phyloP scores from a whole-genome alignment of 2,329 filamentous ascomycete genomes.

The Dothistroma septosporum region DNA sequence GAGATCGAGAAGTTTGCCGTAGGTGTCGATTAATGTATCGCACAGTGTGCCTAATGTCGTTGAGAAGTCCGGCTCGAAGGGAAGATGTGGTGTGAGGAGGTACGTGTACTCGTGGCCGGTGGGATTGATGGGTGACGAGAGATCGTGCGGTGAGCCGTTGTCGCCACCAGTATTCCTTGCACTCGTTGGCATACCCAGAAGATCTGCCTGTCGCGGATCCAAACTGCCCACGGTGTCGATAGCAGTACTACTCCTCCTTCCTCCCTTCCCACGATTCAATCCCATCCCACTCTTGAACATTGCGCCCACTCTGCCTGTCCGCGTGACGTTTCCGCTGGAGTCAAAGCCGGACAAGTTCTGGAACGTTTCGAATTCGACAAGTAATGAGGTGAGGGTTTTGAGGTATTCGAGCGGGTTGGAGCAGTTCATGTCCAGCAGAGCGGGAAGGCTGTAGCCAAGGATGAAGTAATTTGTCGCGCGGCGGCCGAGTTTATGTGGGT shows the following conservation, averaged over 20 bases:
- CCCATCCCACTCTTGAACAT: constrained; percentile 50
- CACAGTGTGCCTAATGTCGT: constrained; percentile 94
- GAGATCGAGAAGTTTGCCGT: constrained; percentile 71
- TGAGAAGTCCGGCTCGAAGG: constrained; percentile 96
- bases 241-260: constrained; percentile 56
- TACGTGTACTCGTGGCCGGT: constrained; percentile 80
- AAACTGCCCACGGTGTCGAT: constrained; percentile 34
- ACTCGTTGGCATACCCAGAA: constrained; percentile 20
- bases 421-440: constrained; percentile 82
- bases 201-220: constrained; percentile 18
- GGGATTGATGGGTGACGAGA: constrained; percentile 49
- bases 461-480: constrained; percentile 92
- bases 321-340: constrained; percentile 62
- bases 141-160: constrained; percentile 23
- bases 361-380: constrained; percentile 90
- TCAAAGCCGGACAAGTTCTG: constrained; percentile 75
- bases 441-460: constrained; percentile 84
- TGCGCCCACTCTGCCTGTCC: constrained; percentile 64
- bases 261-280: constrained; percentile 32
- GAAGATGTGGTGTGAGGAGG: constrained; percentile 83
- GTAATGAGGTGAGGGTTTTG: constrained; percentile 74
- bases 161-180: constrained; percentile 9
- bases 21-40: constrained; percentile 90
- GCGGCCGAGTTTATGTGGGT: constrained; percentile 75
- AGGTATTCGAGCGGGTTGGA: constrained; percentile 79